Evolutionary conservation across 1,284 basidiomycete species (phyloP), one percentile per base, ranked within the genome.

Genomic region (Gomphus bonarii): DNA sequence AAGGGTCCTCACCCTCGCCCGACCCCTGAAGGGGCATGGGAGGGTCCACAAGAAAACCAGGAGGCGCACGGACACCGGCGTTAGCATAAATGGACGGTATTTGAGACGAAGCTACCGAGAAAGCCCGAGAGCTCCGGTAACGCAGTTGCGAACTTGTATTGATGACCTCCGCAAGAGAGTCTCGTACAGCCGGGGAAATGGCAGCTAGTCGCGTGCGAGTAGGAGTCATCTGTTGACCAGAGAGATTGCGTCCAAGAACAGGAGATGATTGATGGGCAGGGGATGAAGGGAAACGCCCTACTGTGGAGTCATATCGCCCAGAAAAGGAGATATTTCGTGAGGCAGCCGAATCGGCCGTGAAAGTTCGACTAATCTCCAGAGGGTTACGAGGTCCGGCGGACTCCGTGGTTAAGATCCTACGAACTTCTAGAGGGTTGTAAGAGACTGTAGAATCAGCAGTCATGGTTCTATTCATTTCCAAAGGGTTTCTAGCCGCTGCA

Each of bases 21-120:
- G 35, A 4, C 1, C 38, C 8, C 18, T 50, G 47, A 9, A 55
- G 30, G 12, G 44, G 33, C 3, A 52, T 35, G 14, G 54, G 53
- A 50, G 50, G 68, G 62, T 79, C 64, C 85, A 82, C 8, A 82
- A 84, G 69, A 16, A 88, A 80, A 16, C 84, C 84, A 33, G 82
- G 71, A 0, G 88, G 88, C 1, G 80, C 79, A 62, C 79, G 80
- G 33, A 92, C 85, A 54, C 89, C 89, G 2, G 85, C 72, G 66
- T 92, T 88, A 12, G 83, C 70, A 67, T 91, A 92, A 58, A 92
- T 91, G n/a, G 79, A 75, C 1, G 88, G 86, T 6, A 81, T 75
- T 35, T 72, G 66, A 2, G 75, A 72, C 8, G 84, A 84, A 35
- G 73, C 72, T 20, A 12, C 25, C n/a, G 55, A 57, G 33, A 62